Evolutionary conservation across 2,329 filamentous ascomycete species (phyloP).

Genomic region (Alternaria incomplexa): DNA sequence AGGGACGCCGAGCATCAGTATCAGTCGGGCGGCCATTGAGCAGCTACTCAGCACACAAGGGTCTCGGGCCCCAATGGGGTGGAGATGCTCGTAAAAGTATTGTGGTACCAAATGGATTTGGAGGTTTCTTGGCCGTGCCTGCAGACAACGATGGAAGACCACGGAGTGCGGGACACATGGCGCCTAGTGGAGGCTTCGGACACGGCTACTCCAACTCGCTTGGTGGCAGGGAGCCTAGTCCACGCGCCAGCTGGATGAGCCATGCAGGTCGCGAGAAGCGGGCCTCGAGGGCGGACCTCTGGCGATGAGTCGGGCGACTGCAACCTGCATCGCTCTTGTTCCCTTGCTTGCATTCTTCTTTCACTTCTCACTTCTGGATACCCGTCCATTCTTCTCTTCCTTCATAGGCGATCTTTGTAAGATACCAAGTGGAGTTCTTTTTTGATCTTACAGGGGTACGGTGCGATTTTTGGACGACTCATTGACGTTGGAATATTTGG

Average conservation of each 20-base stretch:
- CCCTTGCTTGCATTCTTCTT: conserved; percentile 7
- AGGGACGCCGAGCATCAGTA: conserved; percentile 48
- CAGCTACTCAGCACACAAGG: conserved; percentile 54
- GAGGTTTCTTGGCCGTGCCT: conserved; percentile 70
- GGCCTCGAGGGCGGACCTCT: conserved; percentile 43
- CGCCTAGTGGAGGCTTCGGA: conserved; percentile 28
- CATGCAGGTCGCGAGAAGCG: conserved; percentile 42
- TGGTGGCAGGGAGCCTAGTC: conserved; percentile 26
- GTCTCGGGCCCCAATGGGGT: conserved; percentile 63
- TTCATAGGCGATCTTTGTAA: conserved; percentile 9
- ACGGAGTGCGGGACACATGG: conserved; percentile 40
- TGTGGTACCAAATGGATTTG: conserved; percentile 71
- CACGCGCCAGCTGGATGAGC: conserved; percentile 41
- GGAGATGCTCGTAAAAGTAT: conserved; percentile 66
- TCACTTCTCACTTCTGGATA: conserved; percentile 23
- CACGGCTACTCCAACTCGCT: conserved; percentile 36
- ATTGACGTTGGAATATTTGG: conserved; percentile 1
- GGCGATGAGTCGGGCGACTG: conserved; percentile 31
- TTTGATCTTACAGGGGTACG: background rate
- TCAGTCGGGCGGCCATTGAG: conserved; percentile 53
- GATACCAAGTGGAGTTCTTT: conserved; percentile 7
- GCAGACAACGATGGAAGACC: conserved; percentile 41
- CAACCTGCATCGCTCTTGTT: background rate
- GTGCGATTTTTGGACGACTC: conserved; percentile 3
- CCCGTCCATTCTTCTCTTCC: conserved; percentile 13